Percentiles rank a stretch among this genome's conserved stretches.
phyloP scores from a whole-genome alignment of 2,329 filamentous ascomycete genomes.

The Claviceps sp. region DNA sequence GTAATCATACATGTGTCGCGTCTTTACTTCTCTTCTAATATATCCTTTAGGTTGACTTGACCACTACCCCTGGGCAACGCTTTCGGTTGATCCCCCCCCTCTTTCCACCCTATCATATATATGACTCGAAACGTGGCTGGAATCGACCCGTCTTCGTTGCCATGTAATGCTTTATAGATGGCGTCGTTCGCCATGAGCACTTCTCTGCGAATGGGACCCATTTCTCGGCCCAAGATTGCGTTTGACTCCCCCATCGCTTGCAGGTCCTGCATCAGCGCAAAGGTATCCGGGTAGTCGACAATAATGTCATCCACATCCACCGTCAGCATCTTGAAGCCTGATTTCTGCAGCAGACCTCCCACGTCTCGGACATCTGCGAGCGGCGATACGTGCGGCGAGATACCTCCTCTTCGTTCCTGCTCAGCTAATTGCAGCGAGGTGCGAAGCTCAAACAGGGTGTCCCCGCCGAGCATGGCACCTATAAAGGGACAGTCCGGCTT shows the following conservation, averaged over 20 bases:
- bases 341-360: conserved; percentile 70
- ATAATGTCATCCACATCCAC: conserved; percentile 96
- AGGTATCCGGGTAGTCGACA: conserved; percentile 82
- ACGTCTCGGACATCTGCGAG: conserved; percentile 86
- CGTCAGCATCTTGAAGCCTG: conserved; percentile 90
- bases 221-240: conserved; percentile 72
- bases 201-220: conserved; percentile 64
- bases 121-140: conserved; percentile 92
- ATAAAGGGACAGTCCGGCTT: conserved; percentile 89
- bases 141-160: conserved; percentile 60
- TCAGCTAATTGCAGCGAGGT: conserved; percentile 89
- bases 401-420: conserved; percentile 78
- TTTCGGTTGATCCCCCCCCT: conserved; percentile 62
- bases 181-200: conserved; percentile 76
- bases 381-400: conserved; percentile 81
- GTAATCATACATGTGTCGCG: neutral
- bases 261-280: conserved; percentile 83
- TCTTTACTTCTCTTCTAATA: conserved; percentile 38
- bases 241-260: conserved; percentile 96
- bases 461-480: conserved; percentile 91
- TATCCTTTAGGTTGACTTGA: conserved; percentile 76
- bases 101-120: conserved; percentile 98
- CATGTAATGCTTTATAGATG: conserved; percentile 81
- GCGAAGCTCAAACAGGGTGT: conserved; percentile 84
- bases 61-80: conserved; percentile 76